Evolutionary conservation across 2,329 filamentous ascomycete genomes (phyloP).

Genomic region (Aspergillus costaricaensis): DNA sequence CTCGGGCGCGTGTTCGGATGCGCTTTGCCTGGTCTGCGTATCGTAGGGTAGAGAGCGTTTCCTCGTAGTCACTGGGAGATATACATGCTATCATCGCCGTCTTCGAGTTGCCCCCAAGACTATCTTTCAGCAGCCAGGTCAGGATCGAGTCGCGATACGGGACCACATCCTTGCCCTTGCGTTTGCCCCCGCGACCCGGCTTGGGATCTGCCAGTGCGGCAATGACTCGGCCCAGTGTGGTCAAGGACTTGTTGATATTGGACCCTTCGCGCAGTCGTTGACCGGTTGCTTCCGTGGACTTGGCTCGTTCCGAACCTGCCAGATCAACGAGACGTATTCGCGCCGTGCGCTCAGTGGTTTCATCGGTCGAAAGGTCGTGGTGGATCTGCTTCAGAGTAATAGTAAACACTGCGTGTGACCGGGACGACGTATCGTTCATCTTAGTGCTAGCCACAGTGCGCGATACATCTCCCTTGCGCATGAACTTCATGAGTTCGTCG

Average conservation of each 20-base stretch:
- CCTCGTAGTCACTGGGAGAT: slow-evolving; percentile 91
- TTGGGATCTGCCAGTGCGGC: slow-evolving; percentile 80
- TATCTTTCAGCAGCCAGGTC: slow-evolving; percentile 91
- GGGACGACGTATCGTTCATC: slow-evolving; percentile 98
- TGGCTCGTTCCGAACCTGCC: slow-evolving; percentile 91
- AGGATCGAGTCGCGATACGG: slow-evolving; percentile 89
- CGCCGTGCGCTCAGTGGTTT: slow-evolving; percentile 91
- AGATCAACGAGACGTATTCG: slow-evolving; percentile 94
- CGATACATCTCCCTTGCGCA: slow-evolving; percentile 85
- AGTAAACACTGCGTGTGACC: slow-evolving; percentile 96
- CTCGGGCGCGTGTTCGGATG: slow-evolving; percentile 88
- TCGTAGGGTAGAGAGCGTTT: slow-evolving; percentile 90
- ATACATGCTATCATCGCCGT: slow-evolving; percentile 99
- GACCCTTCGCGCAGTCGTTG: slow-evolving; percentile 87
- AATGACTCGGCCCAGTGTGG: slow-evolving; percentile 92
- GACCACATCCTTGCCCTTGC: slow-evolving; percentile 72
- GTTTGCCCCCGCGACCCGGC: slow-evolving; percentile 54
- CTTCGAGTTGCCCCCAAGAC: slow-evolving; percentile 92
- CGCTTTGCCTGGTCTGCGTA: slow-evolving; percentile 98
- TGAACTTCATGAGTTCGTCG: slow-evolving; percentile 81
- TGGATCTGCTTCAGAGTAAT: slow-evolving; percentile 98
- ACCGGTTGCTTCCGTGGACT: slow-evolving; percentile 92
- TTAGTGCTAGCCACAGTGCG: slow-evolving; percentile 92
- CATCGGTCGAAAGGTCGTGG: slow-evolving; percentile 94
- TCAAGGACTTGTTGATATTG: slow-evolving; percentile 99